Evolutionary conservation across 2,329 filamentous ascomycete species (phyloP).

Genomic region (Bimuria novae-zelandiae): DNA sequence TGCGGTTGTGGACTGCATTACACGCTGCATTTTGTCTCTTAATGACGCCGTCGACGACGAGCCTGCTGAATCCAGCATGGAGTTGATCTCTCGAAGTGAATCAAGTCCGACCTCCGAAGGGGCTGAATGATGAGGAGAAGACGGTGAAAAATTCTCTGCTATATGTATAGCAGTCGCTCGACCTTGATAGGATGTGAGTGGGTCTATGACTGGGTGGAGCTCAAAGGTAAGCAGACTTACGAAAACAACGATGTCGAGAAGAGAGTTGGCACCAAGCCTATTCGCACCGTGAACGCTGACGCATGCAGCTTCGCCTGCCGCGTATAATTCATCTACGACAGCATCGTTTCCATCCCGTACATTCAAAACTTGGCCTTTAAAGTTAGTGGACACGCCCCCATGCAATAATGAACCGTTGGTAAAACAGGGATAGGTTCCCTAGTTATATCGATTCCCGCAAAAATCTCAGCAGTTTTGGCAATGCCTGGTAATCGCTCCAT

Average conservation of each 20-base stretch:
- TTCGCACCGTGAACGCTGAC: conserved; percentile 57
- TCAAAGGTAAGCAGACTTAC: conserved; percentile 25
- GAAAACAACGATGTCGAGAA: conserved; percentile 57
- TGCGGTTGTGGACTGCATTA: conserved; percentile 53
- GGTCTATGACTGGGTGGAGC: neutral
- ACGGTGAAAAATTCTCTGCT: conserved; percentile 46
- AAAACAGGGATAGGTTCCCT: conserved; percentile 56
- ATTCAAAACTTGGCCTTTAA: conserved; percentile 53
- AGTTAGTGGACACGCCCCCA: conserved; percentile 59
- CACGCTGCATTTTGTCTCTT: conserved; percentile 51
- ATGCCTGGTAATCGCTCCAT: conserved; percentile 55
- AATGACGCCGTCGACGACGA: conserved; percentile 45
- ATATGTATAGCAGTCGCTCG: conserved; percentile 52
- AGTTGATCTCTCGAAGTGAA: conserved; percentile 43
- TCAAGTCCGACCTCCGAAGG: conserved; percentile 42
- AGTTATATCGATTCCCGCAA: conserved; percentile 56
- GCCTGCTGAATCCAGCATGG: conserved; percentile 45
- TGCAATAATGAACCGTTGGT: conserved; percentile 58
- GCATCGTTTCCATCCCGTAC: conserved; percentile 47
- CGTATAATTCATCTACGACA: conserved; percentile 53
- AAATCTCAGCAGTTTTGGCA: conserved; percentile 56
- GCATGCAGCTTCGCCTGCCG: conserved; percentile 55
- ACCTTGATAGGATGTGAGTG: conserved; percentile 31
- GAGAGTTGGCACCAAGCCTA: conserved; percentile 54
- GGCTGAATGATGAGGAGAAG: conserved; percentile 39